A percentile compares a stretch with the other conserved stretches of the same genome.
Evolutionary conservation across 129 eudicot genomes (phyloP).

Genomic region (Arctium minus): DNA sequence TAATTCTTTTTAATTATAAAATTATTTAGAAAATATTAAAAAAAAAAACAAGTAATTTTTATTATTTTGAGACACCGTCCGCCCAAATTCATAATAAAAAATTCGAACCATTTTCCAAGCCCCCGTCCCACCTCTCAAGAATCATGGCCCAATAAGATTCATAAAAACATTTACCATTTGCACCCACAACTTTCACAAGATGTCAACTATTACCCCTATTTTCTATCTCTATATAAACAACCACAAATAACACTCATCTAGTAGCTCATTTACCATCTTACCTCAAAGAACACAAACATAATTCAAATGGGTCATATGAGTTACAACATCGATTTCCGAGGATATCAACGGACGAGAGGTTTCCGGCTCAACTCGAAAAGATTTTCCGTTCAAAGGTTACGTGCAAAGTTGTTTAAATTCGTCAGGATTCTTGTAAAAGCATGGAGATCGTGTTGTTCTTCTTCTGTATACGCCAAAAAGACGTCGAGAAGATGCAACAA

Average conservation of each 20-base stretch:
- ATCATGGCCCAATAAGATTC: neutral
- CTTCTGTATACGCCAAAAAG: neutral
- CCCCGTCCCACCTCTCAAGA: constrained; percentile 25
- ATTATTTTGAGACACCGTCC: constrained; percentile 17
- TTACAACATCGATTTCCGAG: constrained; percentile 42
- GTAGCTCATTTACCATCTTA: constrained; percentile 1
- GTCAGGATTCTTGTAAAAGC: constrained; percentile 40
- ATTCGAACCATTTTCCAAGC: constrained; percentile 1
- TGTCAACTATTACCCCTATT: constrained; percentile 13
- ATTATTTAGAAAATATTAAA: too few relatives aligned
- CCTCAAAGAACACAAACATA: neutral
- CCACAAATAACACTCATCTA: neutral
- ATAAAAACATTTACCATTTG: neutral
- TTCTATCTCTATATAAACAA: constrained; percentile 20
- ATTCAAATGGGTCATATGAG: constrained; percentile 32
- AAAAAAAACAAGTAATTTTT: neutral
- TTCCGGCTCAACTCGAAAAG: constrained; percentile 50
- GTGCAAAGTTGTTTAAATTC: constrained; percentile 45
- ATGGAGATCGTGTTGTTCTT: constrained; percentile 31
- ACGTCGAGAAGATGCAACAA: constrained; percentile 8
- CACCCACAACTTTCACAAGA: neutral
- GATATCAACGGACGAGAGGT: constrained; percentile 44
- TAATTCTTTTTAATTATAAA: too few relatives aligned
- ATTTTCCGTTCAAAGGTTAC: constrained; percentile 52
- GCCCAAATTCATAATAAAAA: neutral